Conservation (phyloP, 768 basidiomycete species). For the Clavaria fumosa region DNA sequence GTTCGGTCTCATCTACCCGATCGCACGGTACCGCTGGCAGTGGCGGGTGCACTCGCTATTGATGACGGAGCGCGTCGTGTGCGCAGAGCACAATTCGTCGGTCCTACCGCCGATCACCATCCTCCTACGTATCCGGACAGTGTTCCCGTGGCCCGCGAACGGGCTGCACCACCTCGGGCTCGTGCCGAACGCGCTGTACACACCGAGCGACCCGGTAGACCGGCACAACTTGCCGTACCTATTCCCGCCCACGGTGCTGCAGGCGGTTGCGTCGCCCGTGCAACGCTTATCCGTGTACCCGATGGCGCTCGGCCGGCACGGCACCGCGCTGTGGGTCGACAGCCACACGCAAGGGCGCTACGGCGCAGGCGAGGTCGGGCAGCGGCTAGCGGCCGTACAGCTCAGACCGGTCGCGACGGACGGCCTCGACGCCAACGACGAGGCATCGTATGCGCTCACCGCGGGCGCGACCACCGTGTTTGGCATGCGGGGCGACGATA, state of each 20-base stretch:
- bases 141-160: slow-evolving; percentile 56
- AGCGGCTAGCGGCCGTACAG: slow-evolving; percentile 38
- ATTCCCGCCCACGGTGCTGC: slow-evolving; percentile 20
- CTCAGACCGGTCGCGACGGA: slow-evolving; percentile 12
- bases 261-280: slow-evolving; percentile 37
- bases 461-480: slow-evolving; percentile 27
- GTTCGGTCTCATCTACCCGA: slow-evolving; percentile 24
- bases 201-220: slow-evolving; percentile 12
- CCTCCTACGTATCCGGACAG: slow-evolving; percentile 43
- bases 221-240: slow-evolving; percentile 30
- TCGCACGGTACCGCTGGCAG: slow-evolving; percentile 32
- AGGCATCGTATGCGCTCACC: slow-evolving; percentile 17
- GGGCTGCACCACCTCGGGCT: slow-evolving; percentile 48
- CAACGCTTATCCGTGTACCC: slow-evolving; percentile 40
- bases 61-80: slow-evolving; percentile 21
- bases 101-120: slow-evolving; percentile 28
- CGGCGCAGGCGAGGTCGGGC: slow-evolving; percentile 32
- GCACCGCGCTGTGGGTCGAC: slow-evolving; percentile 55
- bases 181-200: slow-evolving; percentile 26
- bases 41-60: slow-evolving; percentile 42
- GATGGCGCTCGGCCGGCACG: slow-evolving; percentile 38
- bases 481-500: slow-evolving; percentile 28
- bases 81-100: slow-evolving; percentile 9
- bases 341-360: slow-evolving; percentile 39
- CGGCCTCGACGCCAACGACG: slow-evolving; percentile 13